Percentiles rank a stretch among this genome's conserved stretches.
phyloP scores from a whole-genome alignment of 1,284 basidiomycete species.

The Amylostereum areolatum region DNA sequence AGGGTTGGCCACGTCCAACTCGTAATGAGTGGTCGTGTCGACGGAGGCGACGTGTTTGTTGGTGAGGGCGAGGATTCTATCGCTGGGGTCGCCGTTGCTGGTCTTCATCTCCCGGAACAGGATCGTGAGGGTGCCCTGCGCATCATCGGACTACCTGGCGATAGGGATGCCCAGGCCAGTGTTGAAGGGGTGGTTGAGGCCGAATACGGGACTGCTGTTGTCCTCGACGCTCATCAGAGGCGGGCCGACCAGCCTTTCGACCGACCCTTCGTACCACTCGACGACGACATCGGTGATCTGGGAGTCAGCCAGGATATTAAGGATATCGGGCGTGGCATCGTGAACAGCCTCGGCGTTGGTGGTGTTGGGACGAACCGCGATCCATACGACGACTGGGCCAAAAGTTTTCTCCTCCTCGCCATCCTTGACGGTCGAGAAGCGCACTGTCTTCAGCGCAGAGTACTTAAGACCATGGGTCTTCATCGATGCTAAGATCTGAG shows the following conservation, averaged over 20 bases:
- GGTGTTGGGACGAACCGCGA: conserved; percentile 28
- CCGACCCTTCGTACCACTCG: conserved; percentile 29
- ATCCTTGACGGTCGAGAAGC: conserved; percentile 27
- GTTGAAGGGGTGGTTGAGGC: conserved; percentile 21
- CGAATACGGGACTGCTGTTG: conserved; percentile 17
- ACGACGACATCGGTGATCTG: conserved; percentile 24
- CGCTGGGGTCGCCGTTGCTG: conserved; percentile 16
- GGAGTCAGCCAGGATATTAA: conserved; percentile 25
- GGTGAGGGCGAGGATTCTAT: conserved; percentile 21
- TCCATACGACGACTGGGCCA: conserved; percentile 32
- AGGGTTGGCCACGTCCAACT: conserved; percentile 17
- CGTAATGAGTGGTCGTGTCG: conserved; percentile 22
- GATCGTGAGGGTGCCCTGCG: conserved; percentile 16
- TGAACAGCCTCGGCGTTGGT: conserved; percentile 24
- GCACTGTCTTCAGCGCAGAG: conserved; percentile 26
- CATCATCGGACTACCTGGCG: conserved; percentile 19
- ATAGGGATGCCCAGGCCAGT: conserved; percentile 24
- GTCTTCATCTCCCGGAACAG: conserved; percentile 18
- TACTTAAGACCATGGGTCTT: conserved; percentile 25
- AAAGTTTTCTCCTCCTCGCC: conserved; percentile 18
- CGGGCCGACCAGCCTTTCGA: conserved; percentile 20
- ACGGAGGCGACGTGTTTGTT: conserved; percentile 18
- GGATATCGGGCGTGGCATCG: conserved; percentile 29
- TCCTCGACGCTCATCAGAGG: conserved; percentile 21
- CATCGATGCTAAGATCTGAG: conserved; percentile 25